Conservation (phyloP, 768 basidiomycete genomes). For the Phylloporus arenicola region DNA sequence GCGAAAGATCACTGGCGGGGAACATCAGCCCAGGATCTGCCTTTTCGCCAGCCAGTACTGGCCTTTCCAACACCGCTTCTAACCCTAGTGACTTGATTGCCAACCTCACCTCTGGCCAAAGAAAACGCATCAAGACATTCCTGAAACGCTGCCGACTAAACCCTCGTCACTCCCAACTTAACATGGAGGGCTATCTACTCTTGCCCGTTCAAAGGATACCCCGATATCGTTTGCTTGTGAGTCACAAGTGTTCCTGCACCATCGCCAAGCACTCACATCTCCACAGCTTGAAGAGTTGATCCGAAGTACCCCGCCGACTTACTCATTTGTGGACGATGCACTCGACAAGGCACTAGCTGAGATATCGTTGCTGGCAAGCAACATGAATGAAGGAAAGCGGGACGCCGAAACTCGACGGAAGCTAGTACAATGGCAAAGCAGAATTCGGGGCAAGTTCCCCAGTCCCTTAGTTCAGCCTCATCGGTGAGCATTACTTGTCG, state of each 20-base stretch:
- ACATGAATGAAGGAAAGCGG: conserved; percentile 98
- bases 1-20: conserved; percentile 43
- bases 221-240: conserved; percentile 87
- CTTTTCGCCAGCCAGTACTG: conserved; percentile 54
- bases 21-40: conserved; percentile 32
- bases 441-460: conserved; percentile 88
- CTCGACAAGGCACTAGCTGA: conserved; percentile 82
- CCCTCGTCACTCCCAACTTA: conserved; percentile 89
- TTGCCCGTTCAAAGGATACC: conserved; percentile 96
- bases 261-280: conserved; percentile 1
- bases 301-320: conserved; percentile 75
- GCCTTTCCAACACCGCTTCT: conserved; percentile 50
- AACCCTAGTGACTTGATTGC: conserved; percentile 41
- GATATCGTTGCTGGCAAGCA: conserved; percentile 82
- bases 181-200: conserved; percentile 88
- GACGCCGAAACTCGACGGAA: conserved; percentile 89
- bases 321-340: conserved; percentile 73
- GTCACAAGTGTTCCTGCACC: conserved; percentile 25
- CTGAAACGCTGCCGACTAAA: conserved; percentile 86
- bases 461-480: conserved; percentile 99
- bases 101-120: conserved; percentile 69
- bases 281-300: conserved; percentile 74
- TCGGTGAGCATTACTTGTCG: conserved; percentile 46
- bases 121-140: conserved; percentile 83
- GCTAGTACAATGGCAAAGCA: conserved; percentile 84